Evolutionary conservation across 1,139 yeast species (phyloP), one percentile per base, ranked within the genome.

Genomic region (Pneumocystis carinii): DNA sequence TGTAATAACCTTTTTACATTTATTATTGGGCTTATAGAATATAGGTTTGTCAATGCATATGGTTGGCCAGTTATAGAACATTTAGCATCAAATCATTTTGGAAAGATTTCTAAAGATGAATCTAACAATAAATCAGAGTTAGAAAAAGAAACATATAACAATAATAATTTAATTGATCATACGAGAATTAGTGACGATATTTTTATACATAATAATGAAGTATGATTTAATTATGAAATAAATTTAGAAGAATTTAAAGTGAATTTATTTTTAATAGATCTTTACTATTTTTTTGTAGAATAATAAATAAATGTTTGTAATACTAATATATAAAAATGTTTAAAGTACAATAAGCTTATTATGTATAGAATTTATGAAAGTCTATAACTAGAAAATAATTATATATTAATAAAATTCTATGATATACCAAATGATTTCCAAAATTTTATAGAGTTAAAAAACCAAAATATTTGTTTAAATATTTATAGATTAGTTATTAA

Each of bases 31-130:
- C 55, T 48, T 48, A 24, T 24, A 24, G 7, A 24, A 24, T 24
- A n/a, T 48, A 76, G 90, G 66, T 92, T 88, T 76, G 85, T 95
- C 12, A 92, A 92, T 75, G 95, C 97, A 0, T 90, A 86, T 74
- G 99, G 99, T 1, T 90, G 97, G 96, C 90, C 88, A 0, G 96
- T 90, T 0, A 79, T 92, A 42, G 87, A 86, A 62, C 97, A 92
- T 73, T 70, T 92, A 67, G 87, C 86, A 0, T 75, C 79, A 19
- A 79, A 82, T 64, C 94, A 87, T 73, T 87, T 87, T 71, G 63
- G 62, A 58, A 39, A 38, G 29, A 6, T 29, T 24, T 15, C 10
- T 19, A 24, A 48, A 48, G 32, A 48, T 10, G 7, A 48, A 24
- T 48, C 14, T 48, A 48, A 24, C 14, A 12, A 48, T 48, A 19